phyloP scores from a whole-genome alignment of 2,329 filamentous ascomycete genomes.

The Clarireedia homoeocarpa region DNA sequence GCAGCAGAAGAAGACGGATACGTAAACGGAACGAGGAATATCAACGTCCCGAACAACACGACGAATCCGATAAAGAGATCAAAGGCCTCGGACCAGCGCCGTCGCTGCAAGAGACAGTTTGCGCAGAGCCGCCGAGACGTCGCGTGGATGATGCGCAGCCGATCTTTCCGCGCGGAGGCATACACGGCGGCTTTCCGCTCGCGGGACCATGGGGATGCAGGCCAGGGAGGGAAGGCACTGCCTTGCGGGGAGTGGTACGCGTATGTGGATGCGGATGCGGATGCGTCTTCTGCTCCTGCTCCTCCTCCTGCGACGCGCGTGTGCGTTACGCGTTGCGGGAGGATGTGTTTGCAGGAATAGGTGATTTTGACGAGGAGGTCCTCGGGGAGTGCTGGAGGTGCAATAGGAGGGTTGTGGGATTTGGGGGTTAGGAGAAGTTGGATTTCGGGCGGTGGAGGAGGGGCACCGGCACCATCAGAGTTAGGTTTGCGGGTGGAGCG shows the following conservation, averaged over 20 bases:
- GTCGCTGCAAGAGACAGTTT: background rate
- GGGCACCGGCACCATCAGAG: too few species aligned
- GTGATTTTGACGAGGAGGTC: background rate
- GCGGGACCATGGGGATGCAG: background rate
- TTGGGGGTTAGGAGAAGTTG: background rate
- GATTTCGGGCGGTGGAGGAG: background rate
- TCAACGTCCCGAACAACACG: background rate
- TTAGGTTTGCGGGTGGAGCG: too few species aligned
- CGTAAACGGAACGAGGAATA: background rate
- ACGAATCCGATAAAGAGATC: background rate
- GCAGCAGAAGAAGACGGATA: background rate
- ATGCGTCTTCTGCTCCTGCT: background rate
- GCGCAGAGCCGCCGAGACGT: background rate
- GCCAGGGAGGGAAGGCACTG: background rate
- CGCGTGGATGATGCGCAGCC: background rate
- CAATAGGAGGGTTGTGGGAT: background rate
- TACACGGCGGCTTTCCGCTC: background rate
- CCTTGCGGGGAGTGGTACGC: background rate
- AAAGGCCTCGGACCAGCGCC: background rate
- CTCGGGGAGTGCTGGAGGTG: too few species aligned
- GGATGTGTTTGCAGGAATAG: background rate
- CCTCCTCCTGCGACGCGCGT: background rate
- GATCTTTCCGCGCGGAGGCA: background rate
- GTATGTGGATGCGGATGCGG: too few species aligned
- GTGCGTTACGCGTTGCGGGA: background rate